Evolutionary conservation across 2,329 filamentous ascomycete genomes (phyloP).

Genomic region (Pezizomycotina sp.): DNA sequence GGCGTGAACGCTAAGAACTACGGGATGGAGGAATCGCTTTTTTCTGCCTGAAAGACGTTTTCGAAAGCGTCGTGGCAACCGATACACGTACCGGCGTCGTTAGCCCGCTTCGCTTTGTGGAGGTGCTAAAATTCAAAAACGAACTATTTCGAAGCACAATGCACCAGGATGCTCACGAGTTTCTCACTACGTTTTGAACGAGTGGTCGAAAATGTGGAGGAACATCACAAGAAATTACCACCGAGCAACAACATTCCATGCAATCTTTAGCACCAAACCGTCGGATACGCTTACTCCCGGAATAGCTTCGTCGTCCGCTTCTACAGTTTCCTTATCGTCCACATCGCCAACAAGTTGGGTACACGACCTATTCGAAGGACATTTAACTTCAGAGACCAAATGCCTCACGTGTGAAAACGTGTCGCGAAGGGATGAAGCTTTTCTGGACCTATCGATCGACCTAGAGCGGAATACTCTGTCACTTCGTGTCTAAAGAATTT

Average conservation of each 20-base stretch:
- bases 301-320: constrained; percentile 27
- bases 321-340: constrained; percentile 30
- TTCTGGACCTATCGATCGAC: constrained; percentile 89
- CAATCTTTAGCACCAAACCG: constrained; percentile 30
- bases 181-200: constrained; percentile 84
- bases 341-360: constrained; percentile 69
- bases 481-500: constrained; percentile 92
- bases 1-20: constrained; percentile 66
- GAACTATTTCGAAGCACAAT: constrained; percentile 95
- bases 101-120: constrained; percentile 80
- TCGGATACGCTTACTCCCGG: constrained; percentile 26
- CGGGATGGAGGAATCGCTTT: constrained; percentile 87
- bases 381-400: constrained; percentile 86
- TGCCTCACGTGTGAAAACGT: constrained; percentile 92
- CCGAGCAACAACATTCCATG: constrained; percentile 33
- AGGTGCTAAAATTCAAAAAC: constrained; percentile 84
- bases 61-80: constrained; percentile 72
- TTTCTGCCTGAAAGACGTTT: constrained; percentile 95
- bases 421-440: constrained; percentile 88
- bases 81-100: constrained; percentile 72
- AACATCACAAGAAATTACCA: constrained; percentile 53
- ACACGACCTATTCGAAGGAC: constrained; percentile 89
- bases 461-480: constrained; percentile 85
- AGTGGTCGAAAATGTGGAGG: constrained; percentile 89
- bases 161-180: constrained; percentile 97